A percentile compares a stretch with the other conserved stretches of the same genome.
These are phyloP conservation scores for Ochetophila trinervis DNA, from an alignment of 306 rosid species.

Conservation along the genomic window DNA sequence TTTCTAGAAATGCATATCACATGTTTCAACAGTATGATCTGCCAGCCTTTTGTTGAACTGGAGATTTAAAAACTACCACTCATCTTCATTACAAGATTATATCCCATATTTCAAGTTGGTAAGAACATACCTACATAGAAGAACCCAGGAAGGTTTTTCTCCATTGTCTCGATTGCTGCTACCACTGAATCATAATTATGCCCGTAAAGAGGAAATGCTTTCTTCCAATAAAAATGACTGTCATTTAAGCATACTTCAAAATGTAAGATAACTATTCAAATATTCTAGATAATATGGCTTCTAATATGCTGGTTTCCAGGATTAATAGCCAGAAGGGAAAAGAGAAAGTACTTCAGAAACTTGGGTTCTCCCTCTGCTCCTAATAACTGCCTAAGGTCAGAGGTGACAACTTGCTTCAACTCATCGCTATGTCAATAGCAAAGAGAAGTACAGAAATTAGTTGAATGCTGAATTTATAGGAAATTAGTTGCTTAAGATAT, in stretches of 20 bases:
- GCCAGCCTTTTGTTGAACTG: too few relatives aligned
- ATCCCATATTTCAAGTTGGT: slow-evolving; percentile 1
- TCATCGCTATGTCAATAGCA: slow-evolving; percentile 48
- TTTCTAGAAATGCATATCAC: too few relatives aligned
- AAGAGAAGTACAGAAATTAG: slow-evolving; percentile 22
- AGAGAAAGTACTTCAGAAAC: slow-evolving; percentile 58
- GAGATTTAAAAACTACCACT: background rate
- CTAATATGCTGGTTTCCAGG: slow-evolving; percentile 3
- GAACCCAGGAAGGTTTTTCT: slow-evolving; percentile 85
- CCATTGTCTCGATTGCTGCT: slow-evolving; percentile 78
- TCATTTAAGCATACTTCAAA: slow-evolving; percentile 25
- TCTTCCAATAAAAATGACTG: slow-evolving; percentile 89
- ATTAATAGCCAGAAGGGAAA: slow-evolving; percentile 15
- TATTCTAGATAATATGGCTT: background rate
- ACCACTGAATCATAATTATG: slow-evolving; percentile 66
- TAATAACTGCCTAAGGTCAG: slow-evolving; percentile 77
- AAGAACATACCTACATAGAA: slow-evolving; percentile 71
- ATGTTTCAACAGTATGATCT: too few relatives aligned
- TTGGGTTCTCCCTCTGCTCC: slow-evolving; percentile 91
- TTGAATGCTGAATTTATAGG: too few relatives aligned
- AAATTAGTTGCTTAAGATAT: too few relatives aligned
- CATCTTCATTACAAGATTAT: background rate
- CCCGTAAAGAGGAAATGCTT: slow-evolving; percentile 90
- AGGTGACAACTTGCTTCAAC: slow-evolving; percentile 67
- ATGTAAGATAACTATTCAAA: slow-evolving; percentile 22